Evolutionary conservation across 371 early-diverging fungal genomes (phyloP).

Genomic region (Lichtheimia corymbifera): DNA sequence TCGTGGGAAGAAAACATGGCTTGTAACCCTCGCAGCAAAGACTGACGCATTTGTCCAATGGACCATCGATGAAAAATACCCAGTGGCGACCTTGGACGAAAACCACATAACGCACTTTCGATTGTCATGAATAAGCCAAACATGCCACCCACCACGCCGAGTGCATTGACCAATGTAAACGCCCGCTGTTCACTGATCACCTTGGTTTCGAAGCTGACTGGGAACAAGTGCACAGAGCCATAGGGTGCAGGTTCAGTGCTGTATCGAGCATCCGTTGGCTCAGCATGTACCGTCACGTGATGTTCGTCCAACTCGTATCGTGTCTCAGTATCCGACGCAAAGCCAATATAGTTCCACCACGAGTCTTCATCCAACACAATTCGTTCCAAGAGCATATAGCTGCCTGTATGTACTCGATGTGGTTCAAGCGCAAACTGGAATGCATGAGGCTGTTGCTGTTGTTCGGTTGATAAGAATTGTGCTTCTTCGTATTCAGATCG

Average conservation of each 20-base stretch:
- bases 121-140: slow-evolving; percentile 29
- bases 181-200: slow-evolving; percentile 32
- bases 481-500: slow-evolving; percentile 22
- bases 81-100: slow-evolving; percentile 36
- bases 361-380: slow-evolving; percentile 8
- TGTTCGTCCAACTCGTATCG: slow-evolving; percentile 12
- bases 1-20: slow-evolving; percentile 16
- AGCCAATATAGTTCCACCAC: slow-evolving; percentile 35
- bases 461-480: slow-evolving; percentile 28
- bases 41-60: slow-evolving; percentile 19
- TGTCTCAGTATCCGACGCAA: slow-evolving; percentile 6
- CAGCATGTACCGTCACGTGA: background rate
- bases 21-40: slow-evolving; percentile 24
- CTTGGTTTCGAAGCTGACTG: slow-evolving; percentile 11
- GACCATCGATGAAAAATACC: slow-evolving; percentile 16
- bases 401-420: slow-evolving; percentile 23
- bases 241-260: slow-evolving; percentile 6
- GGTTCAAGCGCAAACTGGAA: no score
- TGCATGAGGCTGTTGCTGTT: slow-evolving; percentile 25
- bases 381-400: slow-evolving; percentile 20
- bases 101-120: slow-evolving; percentile 30
- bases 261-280: slow-evolving; percentile 7
- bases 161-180: slow-evolving; percentile 29
- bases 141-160: slow-evolving; percentile 37
- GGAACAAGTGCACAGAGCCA: slow-evolving; percentile 26